Percentiles rank a stretch among this genome's conserved stretches.
These are phyloP conservation scores for Discostella pseudostelligera DNA, from an alignment of 108 stramenopile species.

Conservation along the genomic window DNA sequence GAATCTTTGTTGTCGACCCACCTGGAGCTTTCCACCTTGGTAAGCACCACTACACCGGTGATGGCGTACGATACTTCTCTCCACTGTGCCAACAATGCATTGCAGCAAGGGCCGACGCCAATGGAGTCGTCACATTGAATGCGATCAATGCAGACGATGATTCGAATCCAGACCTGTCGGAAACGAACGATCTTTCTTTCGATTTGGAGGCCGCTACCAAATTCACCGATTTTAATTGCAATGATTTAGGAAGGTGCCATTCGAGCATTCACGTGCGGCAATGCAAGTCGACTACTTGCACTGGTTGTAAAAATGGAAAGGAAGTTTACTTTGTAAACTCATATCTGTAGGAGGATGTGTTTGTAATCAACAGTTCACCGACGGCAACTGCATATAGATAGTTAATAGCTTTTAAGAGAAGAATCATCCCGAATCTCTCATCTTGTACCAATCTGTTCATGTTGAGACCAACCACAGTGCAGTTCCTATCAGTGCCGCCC, in stretches of 20 bases:
- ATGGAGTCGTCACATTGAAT: conserved; percentile 4
- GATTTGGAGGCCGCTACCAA: conserved; percentile 32
- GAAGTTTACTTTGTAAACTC: conserved; percentile 6
- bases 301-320: not conserved
- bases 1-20: conserved; percentile 17
- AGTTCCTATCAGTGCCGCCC: conserved; percentile 65
- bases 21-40: conserved; percentile 43
- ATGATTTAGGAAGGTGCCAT: conserved; percentile 41
- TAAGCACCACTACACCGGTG: conserved; percentile 38
- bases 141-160: conserved; percentile 16
- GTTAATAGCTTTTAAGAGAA: no score
- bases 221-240: conserved; percentile 28
- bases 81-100: conserved; percentile 26
- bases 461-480: conserved; percentile 66
- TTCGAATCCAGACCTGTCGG: conserved; percentile 9
- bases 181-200: conserved; percentile 28
- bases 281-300: conserved; percentile 39
- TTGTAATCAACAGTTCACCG: not conserved
- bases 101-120: conserved; percentile 12
- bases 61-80: conserved; percentile 39
- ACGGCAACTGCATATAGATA: not conserved
- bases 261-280: conserved; percentile 44
- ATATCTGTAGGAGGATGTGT: not conserved
- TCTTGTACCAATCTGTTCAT: not conserved
- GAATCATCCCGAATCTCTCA: not conserved